Conservation (phyloP, 768 basidiomycete genomes). For the Cystofilobasidium ferigula region DNA sequence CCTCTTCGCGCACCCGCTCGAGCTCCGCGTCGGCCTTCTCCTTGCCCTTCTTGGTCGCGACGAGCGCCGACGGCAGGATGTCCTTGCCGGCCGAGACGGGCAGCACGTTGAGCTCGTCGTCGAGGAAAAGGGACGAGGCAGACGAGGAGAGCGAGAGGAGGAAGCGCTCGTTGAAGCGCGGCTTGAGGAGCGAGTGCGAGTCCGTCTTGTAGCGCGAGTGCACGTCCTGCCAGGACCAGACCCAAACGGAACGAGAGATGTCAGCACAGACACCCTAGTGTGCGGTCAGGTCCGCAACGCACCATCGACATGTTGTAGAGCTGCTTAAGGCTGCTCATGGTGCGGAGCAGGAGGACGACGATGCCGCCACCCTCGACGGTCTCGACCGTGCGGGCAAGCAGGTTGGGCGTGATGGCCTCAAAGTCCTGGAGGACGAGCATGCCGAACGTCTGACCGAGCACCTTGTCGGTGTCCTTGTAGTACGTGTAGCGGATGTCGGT, state of each 20-base stretch:
- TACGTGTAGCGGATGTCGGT: slow-evolving; percentile 99
- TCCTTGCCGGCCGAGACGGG: slow-evolving; percentile 93
- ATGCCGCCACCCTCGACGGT: slow-evolving; percentile 84
- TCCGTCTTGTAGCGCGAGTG: slow-evolving; percentile 88
- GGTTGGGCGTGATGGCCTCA: slow-evolving; percentile 93
- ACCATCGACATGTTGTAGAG: slow-evolving; percentile 82
- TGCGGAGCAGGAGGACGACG: slow-evolving; percentile 80
- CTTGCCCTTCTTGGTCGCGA: slow-evolving; percentile 38
- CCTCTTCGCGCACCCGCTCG: slow-evolving; percentile 59
- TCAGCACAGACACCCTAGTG: not conserved
- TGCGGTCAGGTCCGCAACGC: not conserved
- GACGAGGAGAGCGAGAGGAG: slow-evolving; percentile 92
- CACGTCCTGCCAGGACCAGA: slow-evolving; percentile 58
- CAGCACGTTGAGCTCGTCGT: slow-evolving; percentile 95
- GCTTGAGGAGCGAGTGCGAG: slow-evolving; percentile 64
- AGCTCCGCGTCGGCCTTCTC: slow-evolving; percentile 46
- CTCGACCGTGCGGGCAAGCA: slow-evolving; percentile 91
- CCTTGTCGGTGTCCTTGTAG: slow-evolving; percentile 94
- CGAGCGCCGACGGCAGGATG: slow-evolving; percentile 56
- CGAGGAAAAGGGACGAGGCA: slow-evolving; percentile 81
- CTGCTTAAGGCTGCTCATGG: slow-evolving; percentile 84
- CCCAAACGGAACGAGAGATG: slow-evolving; percentile 40
- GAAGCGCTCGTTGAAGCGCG: slow-evolving; percentile 97
- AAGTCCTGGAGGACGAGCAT: slow-evolving; percentile 97
- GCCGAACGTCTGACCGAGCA: slow-evolving; percentile 92